Base-by-base conservation (phyloP, 2,329 filamentous ascomycete species). In the Pseudopyricularia cyperi region DNA sequence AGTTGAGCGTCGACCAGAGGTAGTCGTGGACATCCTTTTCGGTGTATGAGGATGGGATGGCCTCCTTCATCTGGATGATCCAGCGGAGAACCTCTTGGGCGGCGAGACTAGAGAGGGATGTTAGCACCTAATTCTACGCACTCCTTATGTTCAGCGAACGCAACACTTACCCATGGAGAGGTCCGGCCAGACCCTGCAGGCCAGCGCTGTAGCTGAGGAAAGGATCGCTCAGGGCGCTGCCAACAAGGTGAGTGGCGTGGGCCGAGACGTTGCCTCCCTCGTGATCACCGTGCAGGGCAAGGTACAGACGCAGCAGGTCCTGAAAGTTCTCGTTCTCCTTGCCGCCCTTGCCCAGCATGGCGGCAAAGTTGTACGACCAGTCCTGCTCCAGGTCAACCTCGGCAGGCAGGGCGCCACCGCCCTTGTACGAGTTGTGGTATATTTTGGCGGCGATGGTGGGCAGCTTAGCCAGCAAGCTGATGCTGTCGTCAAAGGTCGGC, bases 281-380 rank as follows among this genome's bases (percentile, higher is more conserved):
- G 71, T 98, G 93, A 69, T 98, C 93, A 57, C 93, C 93, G 70
- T 98, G 93, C 5, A 98, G 84, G 49, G 93, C 91, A 24, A 98
- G 82, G 71, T 98, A 98, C 32, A 98, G 74, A 60, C 93, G 82
- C 56, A 98, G 79, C 19, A 98, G 77, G 63, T 98, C 93, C 66
- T 97, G 91, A 78, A 98, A 95, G 66, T 87, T 86, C 71, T 90
- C 87, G 61, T 97, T 85, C 69, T 95, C 76, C 68, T 85, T 81
- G 59, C 89, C 89, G 50, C 84, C 80, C 73, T 94, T 95, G 63
- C 91, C 91, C 52, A 97, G 80, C 82, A 97, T 89, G 58, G 89
- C 87, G 46, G 93, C 93, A 63, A 96, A 98, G 77, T 98, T 98
- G 77, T 96, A 95, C 1, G 90, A 85, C 93, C 93, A 98, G 70